Conservation (phyloP, 2,329 filamentous ascomycete species). For the Pseudopyrenochaeta lycopersici region DNA sequence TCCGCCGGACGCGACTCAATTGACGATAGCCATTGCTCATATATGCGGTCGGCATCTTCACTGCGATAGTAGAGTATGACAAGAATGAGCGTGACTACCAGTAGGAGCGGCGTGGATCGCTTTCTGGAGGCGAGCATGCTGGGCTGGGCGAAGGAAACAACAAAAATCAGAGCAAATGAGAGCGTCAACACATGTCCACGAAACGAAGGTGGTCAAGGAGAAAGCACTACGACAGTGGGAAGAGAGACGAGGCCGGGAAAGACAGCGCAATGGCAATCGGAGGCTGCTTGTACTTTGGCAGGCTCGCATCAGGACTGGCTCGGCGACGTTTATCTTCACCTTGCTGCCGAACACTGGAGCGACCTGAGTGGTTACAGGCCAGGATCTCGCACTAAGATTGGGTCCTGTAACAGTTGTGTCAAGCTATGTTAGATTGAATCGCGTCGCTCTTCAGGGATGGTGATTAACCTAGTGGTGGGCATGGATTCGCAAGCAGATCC, state of each 20-base stretch:
- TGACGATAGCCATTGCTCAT: conserved; percentile 39
- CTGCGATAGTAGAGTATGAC: conserved; percentile 40
- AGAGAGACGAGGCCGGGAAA: not conserved
- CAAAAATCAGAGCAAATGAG: conserved; percentile 18
- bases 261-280: not conserved
- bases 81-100: conserved; percentile 34
- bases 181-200: conserved; percentile 32
- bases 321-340: conserved; percentile 23
- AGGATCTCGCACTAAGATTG: conserved; percentile 21
- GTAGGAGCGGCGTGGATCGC: conserved; percentile 41
- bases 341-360: conserved; percentile 22
- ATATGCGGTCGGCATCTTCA: conserved; percentile 36
- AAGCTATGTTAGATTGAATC: conserved; percentile 24
- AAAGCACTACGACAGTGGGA: conserved; percentile 4
- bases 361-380: conserved; percentile 15
- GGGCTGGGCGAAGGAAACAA: conserved; percentile 15
- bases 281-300: conserved; percentile 9
- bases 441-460: conserved; percentile 7
- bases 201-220: conserved; percentile 3
- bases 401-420: conserved; percentile 33
- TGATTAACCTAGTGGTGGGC: conserved; percentile 13
- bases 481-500: conserved; percentile 1
- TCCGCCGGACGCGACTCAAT: conserved; percentile 33
- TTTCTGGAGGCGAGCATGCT: conserved; percentile 46
- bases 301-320: conserved; percentile 11